These are phyloP conservation scores for Neonectria neomacrospora DNA, from an alignment of 2,329 filamentous ascomycete genomes.

Conservation along the genomic window DNA sequence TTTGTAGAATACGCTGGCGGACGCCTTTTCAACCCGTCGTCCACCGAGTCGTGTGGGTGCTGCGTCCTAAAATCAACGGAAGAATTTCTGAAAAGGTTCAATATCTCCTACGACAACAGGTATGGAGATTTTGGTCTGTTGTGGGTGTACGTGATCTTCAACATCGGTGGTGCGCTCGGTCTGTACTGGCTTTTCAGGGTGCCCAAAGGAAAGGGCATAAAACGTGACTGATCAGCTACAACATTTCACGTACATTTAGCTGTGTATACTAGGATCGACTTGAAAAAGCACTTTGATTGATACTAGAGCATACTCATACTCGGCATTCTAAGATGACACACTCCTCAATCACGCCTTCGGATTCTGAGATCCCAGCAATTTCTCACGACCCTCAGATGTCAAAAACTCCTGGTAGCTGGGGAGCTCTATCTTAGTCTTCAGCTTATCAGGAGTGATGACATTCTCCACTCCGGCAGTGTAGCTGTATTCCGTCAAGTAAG, in stretches of 20 bases:
- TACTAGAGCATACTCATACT: not conserved
- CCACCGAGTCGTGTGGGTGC: slow-evolving; percentile 58
- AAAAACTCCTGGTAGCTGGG: slow-evolving; percentile 48
- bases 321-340: not conserved
- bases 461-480: slow-evolving; percentile 54
- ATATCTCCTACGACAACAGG: slow-evolving; percentile 59
- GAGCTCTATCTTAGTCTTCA: slow-evolving; percentile 49
- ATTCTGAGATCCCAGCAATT: not conserved
- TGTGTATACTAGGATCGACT: not conserved
- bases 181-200: slow-evolving; percentile 59
- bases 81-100: slow-evolving; percentile 51
- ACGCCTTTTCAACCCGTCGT: slow-evolving; percentile 55
- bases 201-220: slow-evolving; percentile 42
- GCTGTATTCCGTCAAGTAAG: slow-evolving; percentile 52
- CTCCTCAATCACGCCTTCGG: not conserved
- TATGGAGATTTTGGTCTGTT: slow-evolving; percentile 68
- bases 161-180: slow-evolving; percentile 56
- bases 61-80: slow-evolving; percentile 53
- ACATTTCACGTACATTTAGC: not conserved
- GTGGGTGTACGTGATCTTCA: slow-evolving; percentile 63
- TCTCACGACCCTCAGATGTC: slow-evolving; percentile 27
- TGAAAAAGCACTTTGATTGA: not conserved
- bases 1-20: slow-evolving; percentile 60
- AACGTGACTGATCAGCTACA: slow-evolving; percentile 13
- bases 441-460: slow-evolving; percentile 52